Base-by-base conservation (phyloP, 345 rosid species). In the Rubroshorea leprosula region DNA sequence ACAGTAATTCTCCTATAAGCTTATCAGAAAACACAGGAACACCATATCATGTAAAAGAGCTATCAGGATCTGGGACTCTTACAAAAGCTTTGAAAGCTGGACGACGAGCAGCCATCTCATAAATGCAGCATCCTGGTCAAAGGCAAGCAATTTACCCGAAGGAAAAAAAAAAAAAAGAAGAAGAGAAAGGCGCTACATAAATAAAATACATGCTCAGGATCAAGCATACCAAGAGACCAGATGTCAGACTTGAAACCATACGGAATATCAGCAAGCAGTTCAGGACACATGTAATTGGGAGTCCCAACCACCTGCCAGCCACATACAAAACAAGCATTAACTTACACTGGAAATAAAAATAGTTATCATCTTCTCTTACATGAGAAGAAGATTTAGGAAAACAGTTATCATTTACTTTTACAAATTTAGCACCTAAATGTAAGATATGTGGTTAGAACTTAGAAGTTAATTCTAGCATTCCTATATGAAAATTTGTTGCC, bases 231-330 rank as follows among this genome's bases (percentile, higher is more conserved):
- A 57, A 93, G 74, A 51, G 99, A 93, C 99, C 99, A 93, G 70
- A 93, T 93, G 67, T 93, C 99, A 46, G 97, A 93, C 73, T 93
- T 93, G 65, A 89, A 93, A 65, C 99, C 99, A 71, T 93, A 93
- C 47, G 99, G 97, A 62, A 93, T 93, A 72, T 89, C 99, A 23
- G 97, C 87, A 69, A 89, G 97, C 60, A 93, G 79, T 68, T 93
- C 99, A 16, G 99, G 99, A 71, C 99, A 93, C 97, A 93, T 93
- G 77, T 89, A 93, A 72, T 93, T 93, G 55, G 97, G 99, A 70
- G 99, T 93, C 73, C 99, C 99, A 76, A 93, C 99, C 57, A 93
- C 97, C 99, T 93, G 78, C n/a, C 16, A 62, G 45, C 29, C 69
- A 64, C 23, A 65, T 48, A 46, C 14, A 63, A 23, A 23, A 24